Evolutionary conservation across 164 flowering plant genomes (phyloP).

Genomic region (Cinnamomum chago): DNA sequence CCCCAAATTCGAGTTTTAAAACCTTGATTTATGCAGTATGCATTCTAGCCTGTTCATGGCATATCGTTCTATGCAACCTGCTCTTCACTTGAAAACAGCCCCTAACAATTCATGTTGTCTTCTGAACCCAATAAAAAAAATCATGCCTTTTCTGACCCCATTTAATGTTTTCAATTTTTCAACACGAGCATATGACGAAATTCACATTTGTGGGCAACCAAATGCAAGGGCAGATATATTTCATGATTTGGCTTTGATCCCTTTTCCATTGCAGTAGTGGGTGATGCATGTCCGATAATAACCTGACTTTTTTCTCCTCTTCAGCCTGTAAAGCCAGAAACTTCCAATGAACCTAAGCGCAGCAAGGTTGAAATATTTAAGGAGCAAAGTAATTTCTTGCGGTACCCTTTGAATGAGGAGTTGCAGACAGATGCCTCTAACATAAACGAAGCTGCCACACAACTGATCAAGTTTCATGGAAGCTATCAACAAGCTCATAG

Average conservation of each 20-base stretch:
- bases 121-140: no score
- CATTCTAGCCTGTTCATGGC: no score
- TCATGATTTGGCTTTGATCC: not conserved
- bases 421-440: slow-evolving; percentile 77
- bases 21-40: no score
- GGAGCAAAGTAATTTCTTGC: slow-evolving; percentile 84
- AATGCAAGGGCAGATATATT: not conserved
- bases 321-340: slow-evolving; percentile 79
- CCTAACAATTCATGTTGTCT: no score
- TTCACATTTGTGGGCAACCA: not conserved
- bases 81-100: no score
- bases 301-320: slow-evolving; percentile 5
- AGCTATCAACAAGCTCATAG: slow-evolving; percentile 90
- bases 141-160: no score
- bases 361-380: slow-evolving; percentile 97
- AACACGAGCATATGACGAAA: no score
- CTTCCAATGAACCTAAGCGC: slow-evolving; percentile 60
- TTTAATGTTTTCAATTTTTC: no score
- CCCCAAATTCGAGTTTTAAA: no score
- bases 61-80: no score
- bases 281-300: not conserved
- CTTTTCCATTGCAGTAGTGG: not conserved
- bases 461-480: slow-evolving; percentile 96
- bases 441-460: slow-evolving; percentile 84
- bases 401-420: slow-evolving; percentile 97